Conservation (phyloP, 495 filamentous ascomycete species). For the Neurospora intermedia region DNA sequence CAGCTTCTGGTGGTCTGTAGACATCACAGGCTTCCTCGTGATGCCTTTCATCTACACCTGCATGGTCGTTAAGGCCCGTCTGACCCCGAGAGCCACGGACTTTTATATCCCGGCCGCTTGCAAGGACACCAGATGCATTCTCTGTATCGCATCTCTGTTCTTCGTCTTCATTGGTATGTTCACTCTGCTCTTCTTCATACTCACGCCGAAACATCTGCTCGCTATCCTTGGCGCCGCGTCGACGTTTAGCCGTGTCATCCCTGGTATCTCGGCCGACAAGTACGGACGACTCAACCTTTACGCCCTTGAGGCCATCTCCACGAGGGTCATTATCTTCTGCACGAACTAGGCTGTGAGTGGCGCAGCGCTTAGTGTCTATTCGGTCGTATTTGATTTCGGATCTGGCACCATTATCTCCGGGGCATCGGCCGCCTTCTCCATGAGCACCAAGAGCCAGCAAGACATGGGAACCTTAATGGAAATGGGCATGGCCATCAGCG, state of each 20-base stretch:
- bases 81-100: slow-evolving; percentile 31
- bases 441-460: slow-evolving; percentile 28
- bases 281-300: slow-evolving; percentile 43
- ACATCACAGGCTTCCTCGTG: slow-evolving; percentile 47
- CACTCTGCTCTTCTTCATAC: slow-evolving; percentile 47
- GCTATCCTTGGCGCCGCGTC: slow-evolving; percentile 45
- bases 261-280: slow-evolving; percentile 43
- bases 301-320: slow-evolving; percentile 18
- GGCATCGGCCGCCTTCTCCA: slow-evolving; percentile 30
- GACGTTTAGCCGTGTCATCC: slow-evolving; percentile 46
- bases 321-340: slow-evolving; percentile 34
- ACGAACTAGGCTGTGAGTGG: slow-evolving; percentile 23
- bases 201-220: slow-evolving; percentile 36
- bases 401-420: slow-evolving; percentile 39
- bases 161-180: slow-evolving; percentile 43
- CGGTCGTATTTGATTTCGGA: slow-evolving; percentile 25
- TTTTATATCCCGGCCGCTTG: slow-evolving; percentile 36
- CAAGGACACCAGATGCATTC: slow-evolving; percentile 21
- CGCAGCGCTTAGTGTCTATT: slow-evolving; percentile 29
- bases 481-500: slow-evolving; percentile 38
- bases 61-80: slow-evolving; percentile 30
- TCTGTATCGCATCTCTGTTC: slow-evolving; percentile 31
- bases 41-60: slow-evolving; percentile 33
- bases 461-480: slow-evolving; percentile 47
- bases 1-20: slow-evolving; percentile 50